A percentile compares a stretch with the other conserved stretches of the same genome.
These are phyloP conservation scores for Carex pumila DNA, from an alignment of 176 grass and related monocot genomes.

Conservation along the genomic window DNA sequence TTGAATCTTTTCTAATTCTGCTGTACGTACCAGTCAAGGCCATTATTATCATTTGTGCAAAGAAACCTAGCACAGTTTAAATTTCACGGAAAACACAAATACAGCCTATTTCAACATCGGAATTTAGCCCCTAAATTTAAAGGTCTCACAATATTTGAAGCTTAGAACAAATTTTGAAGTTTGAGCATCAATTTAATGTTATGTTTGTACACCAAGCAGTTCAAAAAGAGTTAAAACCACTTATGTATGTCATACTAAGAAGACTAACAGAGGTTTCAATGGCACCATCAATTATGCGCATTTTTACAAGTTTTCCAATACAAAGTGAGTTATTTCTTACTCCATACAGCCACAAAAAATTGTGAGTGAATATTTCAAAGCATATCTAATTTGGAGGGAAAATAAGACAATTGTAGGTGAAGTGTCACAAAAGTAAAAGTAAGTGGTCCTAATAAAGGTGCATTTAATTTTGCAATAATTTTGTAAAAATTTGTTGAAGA, in stretches of 20 bases:
- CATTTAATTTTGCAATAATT: conserved; percentile 21
- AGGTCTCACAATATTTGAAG: neutral
- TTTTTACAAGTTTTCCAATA: neutral
- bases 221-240: neutral
- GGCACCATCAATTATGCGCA: neutral
- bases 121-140: neutral
- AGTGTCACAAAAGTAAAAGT: neutral
- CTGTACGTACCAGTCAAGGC: neutral
- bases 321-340: neutral
- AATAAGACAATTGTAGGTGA: neutral
- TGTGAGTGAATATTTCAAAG: neutral
- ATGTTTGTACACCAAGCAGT: neutral
- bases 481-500: neutral
- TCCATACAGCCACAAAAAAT: neutral
- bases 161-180: neutral
- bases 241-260: neutral
- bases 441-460: neutral
- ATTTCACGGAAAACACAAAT: neutral
- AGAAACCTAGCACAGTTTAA: neutral
- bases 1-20: neutral
- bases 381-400: conserved; percentile 6
- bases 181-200: neutral
- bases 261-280: neutral
- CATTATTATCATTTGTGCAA: neutral
- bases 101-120: too few species aligned